These are phyloP conservation scores for Crithidia mellificae DNA, from an alignment of 208 protist genomes.

Conservation along the genomic window DNA sequence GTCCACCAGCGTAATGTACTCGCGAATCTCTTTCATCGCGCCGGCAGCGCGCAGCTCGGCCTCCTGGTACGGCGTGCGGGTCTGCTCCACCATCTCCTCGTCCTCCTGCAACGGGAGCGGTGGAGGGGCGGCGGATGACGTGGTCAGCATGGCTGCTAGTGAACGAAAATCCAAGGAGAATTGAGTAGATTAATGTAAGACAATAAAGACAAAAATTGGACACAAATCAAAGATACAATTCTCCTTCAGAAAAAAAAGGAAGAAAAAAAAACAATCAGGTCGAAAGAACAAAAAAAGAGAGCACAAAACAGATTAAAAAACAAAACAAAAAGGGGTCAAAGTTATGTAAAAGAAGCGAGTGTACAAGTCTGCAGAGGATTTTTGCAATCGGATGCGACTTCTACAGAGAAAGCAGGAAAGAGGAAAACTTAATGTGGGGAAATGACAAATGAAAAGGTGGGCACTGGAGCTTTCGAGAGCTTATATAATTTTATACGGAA, in stretches of 20 bases:
- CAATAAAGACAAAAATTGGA: too few species aligned
- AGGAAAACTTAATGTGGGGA: too few species aligned
- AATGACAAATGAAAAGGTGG: too few species aligned
- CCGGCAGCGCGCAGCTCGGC: slow-evolving; percentile 37
- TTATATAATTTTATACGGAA: too few species aligned
- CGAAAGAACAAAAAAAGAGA: slow-evolving; percentile 4
- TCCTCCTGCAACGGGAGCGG: slow-evolving; percentile 45
- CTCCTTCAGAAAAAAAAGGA: neutral
- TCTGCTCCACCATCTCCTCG: slow-evolving; percentile 2
- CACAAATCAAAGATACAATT: too few species aligned
- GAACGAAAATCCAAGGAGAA: too few species aligned
- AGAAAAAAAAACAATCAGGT: neutral
- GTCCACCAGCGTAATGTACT: slow-evolving; percentile 51
- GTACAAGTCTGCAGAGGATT: too few species aligned
- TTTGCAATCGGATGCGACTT: too few species aligned
- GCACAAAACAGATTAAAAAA: neutral
- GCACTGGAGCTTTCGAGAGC: too few species aligned
- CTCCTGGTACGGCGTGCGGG: slow-evolving; percentile 31
- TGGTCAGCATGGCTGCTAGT: slow-evolving; percentile 14
- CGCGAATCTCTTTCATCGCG: slow-evolving; percentile 45
- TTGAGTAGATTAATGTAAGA: too few species aligned
- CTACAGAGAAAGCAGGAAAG: too few species aligned
- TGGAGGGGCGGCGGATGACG: slow-evolving; percentile 9
- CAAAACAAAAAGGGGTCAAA: neutral
- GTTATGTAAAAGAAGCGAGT: too few species aligned